Conservation (phyloP, 495 filamentous ascomycete genomes). For the Tuber melanosporum region DNA sequence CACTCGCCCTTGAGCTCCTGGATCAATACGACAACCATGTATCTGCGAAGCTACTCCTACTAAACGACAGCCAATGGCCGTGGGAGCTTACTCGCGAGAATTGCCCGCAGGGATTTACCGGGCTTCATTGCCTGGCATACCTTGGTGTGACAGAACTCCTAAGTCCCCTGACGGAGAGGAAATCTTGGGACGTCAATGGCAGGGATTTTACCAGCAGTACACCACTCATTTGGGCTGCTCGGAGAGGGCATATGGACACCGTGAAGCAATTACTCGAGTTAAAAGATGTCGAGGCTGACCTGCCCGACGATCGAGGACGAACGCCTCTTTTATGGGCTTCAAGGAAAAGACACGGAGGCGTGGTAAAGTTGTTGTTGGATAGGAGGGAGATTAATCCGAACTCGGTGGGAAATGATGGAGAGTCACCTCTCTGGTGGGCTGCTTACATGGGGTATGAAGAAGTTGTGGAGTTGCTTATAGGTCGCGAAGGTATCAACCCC, state of each 20-base stretch:
- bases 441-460: background rate
- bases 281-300: background rate
- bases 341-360: background rate
- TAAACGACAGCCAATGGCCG: background rate
- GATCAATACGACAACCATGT: background rate
- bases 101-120: background rate
- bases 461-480: constrained; percentile 6
- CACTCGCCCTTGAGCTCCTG: background rate
- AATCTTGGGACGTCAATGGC: background rate
- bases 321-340: background rate
- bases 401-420: background rate
- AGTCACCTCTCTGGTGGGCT: constrained; percentile 1
- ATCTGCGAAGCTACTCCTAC: background rate
- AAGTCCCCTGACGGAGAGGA: background rate
- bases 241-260: background rate
- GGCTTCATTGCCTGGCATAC: background rate
- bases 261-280: background rate
- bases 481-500: background rate
- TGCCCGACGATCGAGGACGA: background rate
- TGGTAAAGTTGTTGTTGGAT: background rate
- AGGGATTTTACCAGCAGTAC: background rate
- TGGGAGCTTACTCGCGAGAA: background rate
- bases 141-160: background rate
- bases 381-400: background rate
- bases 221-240: background rate